Base-by-base conservation (phyloP, 495 filamentous ascomycete genomes). In the Penicillium antarcticum region DNA sequence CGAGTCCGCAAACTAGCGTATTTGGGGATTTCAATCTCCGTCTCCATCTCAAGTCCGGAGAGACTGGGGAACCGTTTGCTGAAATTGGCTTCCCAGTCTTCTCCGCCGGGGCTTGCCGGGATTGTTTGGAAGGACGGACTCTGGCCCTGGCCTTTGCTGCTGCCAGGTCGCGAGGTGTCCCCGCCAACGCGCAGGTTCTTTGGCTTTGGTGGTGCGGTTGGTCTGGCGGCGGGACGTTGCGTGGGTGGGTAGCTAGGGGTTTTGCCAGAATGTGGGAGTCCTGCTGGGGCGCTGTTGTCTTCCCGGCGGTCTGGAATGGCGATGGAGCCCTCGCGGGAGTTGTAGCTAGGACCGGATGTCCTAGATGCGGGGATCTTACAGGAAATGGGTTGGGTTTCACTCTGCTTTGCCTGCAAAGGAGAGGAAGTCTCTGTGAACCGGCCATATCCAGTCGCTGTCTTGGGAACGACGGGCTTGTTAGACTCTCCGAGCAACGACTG, bases 391-490 rank as follows among this genome's bases (percentile, higher is more conserved):
- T 45, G 49, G 9, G 38, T 40, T 23, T 67, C 65, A 37, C 50
- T 49, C 49, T 61, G 68, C 62, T 72, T 73, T 67, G 70, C 67
- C 68, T 66, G 71, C 66, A 68, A 68, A 74, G 66, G 62, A 53
- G 61, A 42, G 45, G 66, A 48, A 9, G 63, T 48, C 12, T 92
- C 87, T 5, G 91, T 87, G 64, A 82, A 96, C 42, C 81, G 83
- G 12, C 94, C 94, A 67, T 97, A 97, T 7, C 91, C 94, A 51
- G 90, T 83, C 3, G 90, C 91, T 1, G 91, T 94, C 60, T 87
- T 86, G 12, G 81, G 76, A 7, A 80, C 72, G 26, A 77, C 71
- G 3, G 79, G 71, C 57, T 82, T 83, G 40, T 76, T 79, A 47
- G 83, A 86, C 60, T 97, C 92, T 56, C 86, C 87, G n/a, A 98